These are phyloP conservation scores for Chalara sp. DNA, from an alignment of 2,329 filamentous ascomycete species.

Conservation along the genomic window DNA sequence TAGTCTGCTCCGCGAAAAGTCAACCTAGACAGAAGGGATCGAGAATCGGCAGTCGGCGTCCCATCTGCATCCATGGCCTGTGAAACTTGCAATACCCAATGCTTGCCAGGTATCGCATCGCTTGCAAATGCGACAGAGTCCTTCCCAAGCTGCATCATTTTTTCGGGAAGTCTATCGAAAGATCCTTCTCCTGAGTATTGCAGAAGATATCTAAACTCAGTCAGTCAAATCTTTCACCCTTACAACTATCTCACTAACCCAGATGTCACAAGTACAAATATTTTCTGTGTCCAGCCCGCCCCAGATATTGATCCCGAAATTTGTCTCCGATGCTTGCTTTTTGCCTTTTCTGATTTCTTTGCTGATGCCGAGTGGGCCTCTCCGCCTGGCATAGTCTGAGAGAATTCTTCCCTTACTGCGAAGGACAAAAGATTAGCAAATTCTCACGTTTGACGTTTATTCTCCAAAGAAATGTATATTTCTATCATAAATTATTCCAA, in stretches of 20 bases:
- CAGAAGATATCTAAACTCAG: constrained; percentile 47
- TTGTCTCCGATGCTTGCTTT: constrained; percentile 31
- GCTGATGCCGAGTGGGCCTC: constrained; percentile 7
- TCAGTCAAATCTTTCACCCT: neutral
- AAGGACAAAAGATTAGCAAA: no score
- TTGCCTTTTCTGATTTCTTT: constrained; percentile 34
- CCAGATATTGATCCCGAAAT: constrained; percentile 31
- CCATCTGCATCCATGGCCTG: constrained; percentile 57
- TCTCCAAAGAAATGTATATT: no score
- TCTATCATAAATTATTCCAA: no score
- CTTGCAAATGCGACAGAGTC: constrained; percentile 75
- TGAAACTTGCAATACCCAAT: constrained; percentile 74
- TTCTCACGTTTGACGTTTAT: no score
- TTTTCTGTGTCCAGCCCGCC: constrained; percentile 63
- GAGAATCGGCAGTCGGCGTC: constrained; percentile 40
- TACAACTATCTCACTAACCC: constrained; percentile 31
- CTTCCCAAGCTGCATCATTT: constrained; percentile 62
- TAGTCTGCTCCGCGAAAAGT: constrained; percentile 52
- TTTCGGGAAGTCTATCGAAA: constrained; percentile 68
- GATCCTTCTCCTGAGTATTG: constrained; percentile 68
- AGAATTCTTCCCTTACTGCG: constrained; percentile 28
- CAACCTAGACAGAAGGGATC: constrained; percentile 59
- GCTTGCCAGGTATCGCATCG: constrained; percentile 70
- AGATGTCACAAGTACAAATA: constrained; percentile 62
- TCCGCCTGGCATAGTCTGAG: constrained; percentile 19